Base-by-base conservation (phyloP, 2,329 filamentous ascomycete genomes). In the Fusarium stilboides region DNA sequence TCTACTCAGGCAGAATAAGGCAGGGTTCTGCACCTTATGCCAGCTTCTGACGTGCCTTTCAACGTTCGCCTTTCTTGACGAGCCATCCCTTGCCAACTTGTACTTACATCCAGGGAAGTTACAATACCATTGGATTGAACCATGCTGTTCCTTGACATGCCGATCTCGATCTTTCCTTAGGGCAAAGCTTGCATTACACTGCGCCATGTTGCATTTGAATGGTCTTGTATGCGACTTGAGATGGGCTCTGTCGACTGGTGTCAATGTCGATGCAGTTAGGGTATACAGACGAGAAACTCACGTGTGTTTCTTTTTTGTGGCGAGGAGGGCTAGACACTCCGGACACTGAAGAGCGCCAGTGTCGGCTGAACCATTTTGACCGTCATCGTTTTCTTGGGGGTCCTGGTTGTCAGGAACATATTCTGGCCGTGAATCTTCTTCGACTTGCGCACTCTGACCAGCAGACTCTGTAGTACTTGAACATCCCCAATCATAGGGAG, bases 361-460 rank as follows among this genome's bases (percentile, higher is more conserved):
- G 13, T 8, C 7, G 26, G 19, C 9, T 9, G 24, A n/a, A 13
- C 17, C 37, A 51, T 17, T 26, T 13, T 43, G 45, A 26, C 45
- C 15, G n/a, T 43, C 19, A 20, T 36, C 10, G 3, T 28, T 34
- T 57, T 22, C 15, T 2, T 9, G 20, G 33, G 54, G 17, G 6
- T n/a, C 3, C 4, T 22, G 17, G 28, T 17, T 28, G n/a, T 40
- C 45, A 42, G 34, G 14, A 40, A 33, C 20, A 26, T 59, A 6
- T 44, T 46, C 49, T 33, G 26, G 49, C 56, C 49, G 49, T 20
- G 49, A 45, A 55, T 55, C 24, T 20, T 46, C 56, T 31, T 24
- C 49, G 17, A 22, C 22, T 59, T 45, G 49, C 24, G 46, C 33
- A 28, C 49, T 33, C 49, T 59, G 49, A 55, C 56, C 56, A 55